Percentiles rank a stretch among this genome's conserved stretches.
Conservation (phyloP, 2,329 filamentous ascomycete genomes). For the Aspergillus fijiensis region DNA sequence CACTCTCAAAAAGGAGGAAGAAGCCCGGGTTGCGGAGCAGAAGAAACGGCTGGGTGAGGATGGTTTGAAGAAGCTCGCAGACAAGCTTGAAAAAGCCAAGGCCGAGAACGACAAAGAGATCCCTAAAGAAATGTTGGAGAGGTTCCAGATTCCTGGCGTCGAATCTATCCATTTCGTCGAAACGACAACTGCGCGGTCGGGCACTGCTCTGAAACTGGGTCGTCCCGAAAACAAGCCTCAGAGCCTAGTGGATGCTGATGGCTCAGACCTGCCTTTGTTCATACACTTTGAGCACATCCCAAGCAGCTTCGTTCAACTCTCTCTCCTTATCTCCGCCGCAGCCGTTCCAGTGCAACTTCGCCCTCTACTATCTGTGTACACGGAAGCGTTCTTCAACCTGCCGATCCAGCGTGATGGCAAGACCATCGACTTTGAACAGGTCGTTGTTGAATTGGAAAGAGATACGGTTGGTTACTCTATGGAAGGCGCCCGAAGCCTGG, state of each 20-base stretch:
- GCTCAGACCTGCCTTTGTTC: constrained; percentile 70
- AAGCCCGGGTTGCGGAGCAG: constrained; percentile 73
- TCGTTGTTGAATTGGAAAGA: constrained; percentile 85
- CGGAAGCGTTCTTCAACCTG: constrained; percentile 91
- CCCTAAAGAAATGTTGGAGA: constrained; percentile 74
- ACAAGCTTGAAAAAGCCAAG: constrained; percentile 79
- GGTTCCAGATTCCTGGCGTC: constrained; percentile 77
- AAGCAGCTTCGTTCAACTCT: constrained; percentile 87
- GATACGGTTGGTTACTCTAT: constrained; percentile 85
- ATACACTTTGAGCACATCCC: constrained; percentile 96
- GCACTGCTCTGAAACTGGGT: constrained; percentile 71
- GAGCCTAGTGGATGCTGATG: constrained; percentile 69
- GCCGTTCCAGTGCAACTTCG: constrained; percentile 77
- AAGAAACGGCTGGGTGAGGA: constrained; percentile 78
- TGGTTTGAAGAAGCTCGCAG: constrained; percentile 71
- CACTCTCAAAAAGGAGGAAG: constrained; percentile 78
- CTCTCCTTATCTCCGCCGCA: constrained; percentile 75
- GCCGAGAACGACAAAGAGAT: constrained; percentile 85
- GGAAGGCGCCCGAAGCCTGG: constrained; percentile 64
- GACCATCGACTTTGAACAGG: constrained; percentile 81
- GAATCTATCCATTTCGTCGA: constrained; percentile 95
- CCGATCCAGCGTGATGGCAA: constrained; percentile 76
- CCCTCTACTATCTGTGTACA: constrained; percentile 80
- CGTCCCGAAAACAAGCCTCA: constrained; percentile 69
- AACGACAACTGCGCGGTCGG: constrained; percentile 79